Evolutionary conservation across 805 yeast genomes (phyloP).

Genomic region (Zygoascus tannicola): DNA sequence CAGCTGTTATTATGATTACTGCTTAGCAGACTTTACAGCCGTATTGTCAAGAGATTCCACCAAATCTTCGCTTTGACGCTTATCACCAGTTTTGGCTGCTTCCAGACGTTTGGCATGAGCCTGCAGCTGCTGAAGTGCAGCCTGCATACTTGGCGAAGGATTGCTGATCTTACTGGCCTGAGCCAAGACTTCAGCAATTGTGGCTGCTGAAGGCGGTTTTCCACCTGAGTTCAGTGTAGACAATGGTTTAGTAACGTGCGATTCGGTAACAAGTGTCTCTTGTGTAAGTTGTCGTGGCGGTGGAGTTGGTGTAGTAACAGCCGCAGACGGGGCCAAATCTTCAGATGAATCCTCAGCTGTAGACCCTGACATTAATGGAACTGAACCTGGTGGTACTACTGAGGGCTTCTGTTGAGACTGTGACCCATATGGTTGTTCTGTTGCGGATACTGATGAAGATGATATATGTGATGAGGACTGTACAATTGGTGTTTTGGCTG

Average conservation of each 20-base stretch:
- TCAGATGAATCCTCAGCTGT: neutral
- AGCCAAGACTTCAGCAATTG: conserved; percentile 28
- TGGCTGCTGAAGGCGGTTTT: conserved; percentile 21
- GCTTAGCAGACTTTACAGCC: conserved; percentile 9
- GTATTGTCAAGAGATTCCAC: conserved; percentile 6
- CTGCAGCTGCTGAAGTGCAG: conserved; percentile 28
- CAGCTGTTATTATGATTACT: conserved; percentile 2
- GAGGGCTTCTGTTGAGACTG: neutral
- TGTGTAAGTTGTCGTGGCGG: conserved; percentile 2
- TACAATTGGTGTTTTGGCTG: conserved; percentile 6
- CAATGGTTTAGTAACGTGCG: conserved; percentile 1
- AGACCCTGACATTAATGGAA: neutral
- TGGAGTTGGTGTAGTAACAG: conserved; percentile 2
- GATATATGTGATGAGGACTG: neutral
- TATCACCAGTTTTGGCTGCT: conserved; percentile 7
- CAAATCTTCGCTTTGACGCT: conserved; percentile 8
- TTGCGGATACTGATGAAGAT: neutral
- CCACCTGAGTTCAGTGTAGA: conserved; percentile 5
- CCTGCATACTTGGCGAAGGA: conserved; percentile 27
- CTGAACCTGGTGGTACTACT: conserved; percentile 1
- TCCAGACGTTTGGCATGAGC: conserved; percentile 22
- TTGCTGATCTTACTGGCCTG: conserved; percentile 30
- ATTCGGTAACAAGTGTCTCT: neutral
- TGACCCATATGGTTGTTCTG: neutral
- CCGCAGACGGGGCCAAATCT: neutral